These are phyloP conservation scores for Acephala macrosclerotiorum DNA, from an alignment of 2,329 filamentous ascomycete genomes.

Conservation along the genomic window DNA sequence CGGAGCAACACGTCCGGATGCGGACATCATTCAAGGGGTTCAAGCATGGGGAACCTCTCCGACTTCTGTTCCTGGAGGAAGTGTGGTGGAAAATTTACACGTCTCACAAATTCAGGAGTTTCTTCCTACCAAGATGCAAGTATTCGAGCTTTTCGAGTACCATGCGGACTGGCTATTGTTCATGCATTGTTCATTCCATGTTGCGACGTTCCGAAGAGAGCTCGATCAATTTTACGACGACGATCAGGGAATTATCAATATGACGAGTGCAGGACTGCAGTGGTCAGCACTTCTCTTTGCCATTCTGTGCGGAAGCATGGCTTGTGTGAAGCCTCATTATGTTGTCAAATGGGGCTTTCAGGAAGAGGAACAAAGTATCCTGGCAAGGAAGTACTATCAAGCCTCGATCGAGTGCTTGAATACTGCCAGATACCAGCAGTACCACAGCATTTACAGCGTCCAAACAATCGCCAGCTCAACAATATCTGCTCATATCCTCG, in stretches of 20 bases:
- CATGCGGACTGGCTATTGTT: constrained; percentile 32
- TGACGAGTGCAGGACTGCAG: constrained; percentile 48
- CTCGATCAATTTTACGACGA: constrained; percentile 48
- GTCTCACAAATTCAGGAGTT: constrained; percentile 33
- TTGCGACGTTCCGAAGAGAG: constrained; percentile 47
- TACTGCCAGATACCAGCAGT: constrained; percentile 53
- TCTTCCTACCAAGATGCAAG: constrained; percentile 27
- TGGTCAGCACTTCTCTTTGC: constrained; percentile 55
- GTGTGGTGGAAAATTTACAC: constrained; percentile 23
- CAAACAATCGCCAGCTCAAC: constrained; percentile 56
- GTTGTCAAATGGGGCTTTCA: constrained; percentile 51
- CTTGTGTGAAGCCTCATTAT: constrained; percentile 47
- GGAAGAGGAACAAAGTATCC: constrained; percentile 46
- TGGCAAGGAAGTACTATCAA: constrained; percentile 55
- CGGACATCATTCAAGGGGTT: constrained; percentile 19
- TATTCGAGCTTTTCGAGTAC: constrained; percentile 28
- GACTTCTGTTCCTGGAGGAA: constrained; percentile 20
- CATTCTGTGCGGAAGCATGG: constrained; percentile 51
- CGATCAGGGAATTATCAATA: constrained; percentile 45
- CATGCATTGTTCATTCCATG: constrained; percentile 34
- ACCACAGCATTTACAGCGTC: constrained; percentile 51
- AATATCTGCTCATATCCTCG: constrained; percentile 57
- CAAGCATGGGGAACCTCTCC: constrained; percentile 30
- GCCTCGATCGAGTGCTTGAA: constrained; percentile 54
- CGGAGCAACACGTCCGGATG: constrained; percentile 28